A percentile compares a stretch with the other conserved stretches of the same genome.
phyloP scores from a whole-genome alignment of 345 rosid species.

The Camelina hispida region DNA sequence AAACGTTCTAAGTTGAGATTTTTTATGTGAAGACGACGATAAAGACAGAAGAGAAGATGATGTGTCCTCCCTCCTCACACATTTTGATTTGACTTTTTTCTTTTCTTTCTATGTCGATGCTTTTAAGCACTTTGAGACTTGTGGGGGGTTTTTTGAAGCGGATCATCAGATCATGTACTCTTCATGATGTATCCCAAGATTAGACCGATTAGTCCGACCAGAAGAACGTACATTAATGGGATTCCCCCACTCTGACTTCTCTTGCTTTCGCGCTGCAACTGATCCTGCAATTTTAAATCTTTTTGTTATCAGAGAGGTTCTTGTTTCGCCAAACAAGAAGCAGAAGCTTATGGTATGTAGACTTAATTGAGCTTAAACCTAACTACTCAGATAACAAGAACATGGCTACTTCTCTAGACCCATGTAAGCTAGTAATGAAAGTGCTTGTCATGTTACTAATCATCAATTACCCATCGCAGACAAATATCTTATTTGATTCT shows the following conservation, averaged over 20 bases:
- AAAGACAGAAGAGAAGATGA: conserved; percentile 34
- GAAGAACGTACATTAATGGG: conserved; percentile 55
- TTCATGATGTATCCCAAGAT: conserved; percentile 77
- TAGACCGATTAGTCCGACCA: conserved; percentile 73
- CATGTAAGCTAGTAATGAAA: conserved; percentile 1
- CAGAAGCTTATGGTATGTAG: not conserved
- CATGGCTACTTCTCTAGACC: not conserved
- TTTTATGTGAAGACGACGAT: conserved; percentile 32
- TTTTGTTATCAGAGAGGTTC: not conserved
- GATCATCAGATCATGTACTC: conserved; percentile 53
- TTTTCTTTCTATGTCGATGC: not conserved
- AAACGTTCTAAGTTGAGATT: conserved; percentile 20
- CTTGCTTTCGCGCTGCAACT: conserved; percentile 54
- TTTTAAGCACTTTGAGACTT: conserved; percentile 14
- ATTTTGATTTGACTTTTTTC: conserved; percentile 1
- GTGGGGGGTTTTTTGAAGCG: not conserved
- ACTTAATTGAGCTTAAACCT: conserved; percentile 1
- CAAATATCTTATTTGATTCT: not conserved
- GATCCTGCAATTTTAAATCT: conserved; percentile 58
- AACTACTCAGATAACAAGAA: not conserved
- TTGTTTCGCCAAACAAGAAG: not conserved
- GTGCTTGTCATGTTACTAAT: conserved; percentile 13
- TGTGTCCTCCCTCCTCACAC: conserved; percentile 29
- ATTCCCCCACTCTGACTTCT: conserved; percentile 51
- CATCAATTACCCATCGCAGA: not conserved